Evolutionary conservation across 2,329 filamentous ascomycete species (phyloP).

Genomic region (Pseudogymnoascus sp.): DNA sequence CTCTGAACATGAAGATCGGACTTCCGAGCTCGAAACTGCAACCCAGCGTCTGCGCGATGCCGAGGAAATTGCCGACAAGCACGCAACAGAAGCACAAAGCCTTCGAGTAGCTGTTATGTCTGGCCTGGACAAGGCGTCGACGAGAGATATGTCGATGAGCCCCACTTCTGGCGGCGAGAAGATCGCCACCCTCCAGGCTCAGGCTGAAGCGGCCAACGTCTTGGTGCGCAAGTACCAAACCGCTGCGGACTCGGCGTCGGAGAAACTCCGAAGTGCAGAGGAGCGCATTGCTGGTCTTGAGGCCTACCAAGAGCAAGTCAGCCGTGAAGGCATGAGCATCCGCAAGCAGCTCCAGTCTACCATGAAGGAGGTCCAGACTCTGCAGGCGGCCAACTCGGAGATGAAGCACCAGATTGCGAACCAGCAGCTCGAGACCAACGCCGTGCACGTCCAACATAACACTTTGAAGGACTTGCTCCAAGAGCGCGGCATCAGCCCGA

Average conservation of each 20-base stretch:
- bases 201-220: slow-evolving; percentile 68
- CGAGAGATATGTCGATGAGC: slow-evolving; percentile 42
- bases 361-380: slow-evolving; percentile 72
- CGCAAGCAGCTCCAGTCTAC: slow-evolving; percentile 81
- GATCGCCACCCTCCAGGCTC: slow-evolving; percentile 65
- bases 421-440: slow-evolving; percentile 90
- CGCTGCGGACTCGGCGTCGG: slow-evolving; percentile 77
- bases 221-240: slow-evolving; percentile 83
- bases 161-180: slow-evolving; percentile 54
- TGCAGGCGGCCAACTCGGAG: slow-evolving; percentile 73
- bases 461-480: slow-evolving; percentile 87
- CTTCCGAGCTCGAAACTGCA: slow-evolving; percentile 65
- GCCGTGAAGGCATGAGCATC: slow-evolving; percentile 82
- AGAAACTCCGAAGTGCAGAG: slow-evolving; percentile 85
- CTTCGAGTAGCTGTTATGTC: slow-evolving; percentile 76
- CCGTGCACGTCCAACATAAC: slow-evolving; percentile 82
- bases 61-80: slow-evolving; percentile 79
- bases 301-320: slow-evolving; percentile 94
- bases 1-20: slow-evolving; percentile 73
- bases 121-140: slow-evolving; percentile 67
- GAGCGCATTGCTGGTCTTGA: slow-evolving; percentile 95
- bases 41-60: slow-evolving; percentile 72
- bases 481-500: slow-evolving; percentile 79
- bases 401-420: slow-evolving; percentile 74
- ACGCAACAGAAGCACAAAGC: slow-evolving; percentile 77